Evolutionary conservation across 1,284 basidiomycete species (phyloP).

Genomic region (Tremellales sp.): DNA sequence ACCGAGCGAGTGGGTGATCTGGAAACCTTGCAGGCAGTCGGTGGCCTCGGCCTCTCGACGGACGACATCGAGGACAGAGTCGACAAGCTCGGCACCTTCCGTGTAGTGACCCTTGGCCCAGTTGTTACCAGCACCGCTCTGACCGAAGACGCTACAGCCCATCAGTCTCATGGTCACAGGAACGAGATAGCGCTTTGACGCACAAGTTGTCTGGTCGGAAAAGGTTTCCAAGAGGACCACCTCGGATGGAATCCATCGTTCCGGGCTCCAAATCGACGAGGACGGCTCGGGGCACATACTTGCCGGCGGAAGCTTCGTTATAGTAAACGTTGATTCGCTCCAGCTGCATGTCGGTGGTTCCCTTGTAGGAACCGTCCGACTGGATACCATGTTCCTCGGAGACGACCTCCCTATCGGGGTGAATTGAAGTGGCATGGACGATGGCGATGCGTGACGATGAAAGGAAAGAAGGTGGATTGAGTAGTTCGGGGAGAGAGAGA

Average conservation of each 20-base stretch:
- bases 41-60: conserved; percentile 58
- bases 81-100: conserved; percentile 61
- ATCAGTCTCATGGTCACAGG: background rate
- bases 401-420: conserved; percentile 53
- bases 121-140: conserved; percentile 53
- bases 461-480: background rate
- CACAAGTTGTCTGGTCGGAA: conserved; percentile 59
- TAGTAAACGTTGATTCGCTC: conserved; percentile 97
- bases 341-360: conserved; percentile 90
- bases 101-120: conserved; percentile 63
- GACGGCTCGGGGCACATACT: conserved; percentile 95
- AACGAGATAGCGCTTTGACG: background rate
- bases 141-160: conserved; percentile 51
- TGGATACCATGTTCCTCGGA: conserved; percentile 97
- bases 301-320: conserved; percentile 79
- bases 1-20: conserved; percentile 60
- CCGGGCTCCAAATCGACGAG: conserved; percentile 93
- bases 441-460: background rate
- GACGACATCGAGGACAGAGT: conserved; percentile 58
- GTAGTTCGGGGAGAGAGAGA: background rate
- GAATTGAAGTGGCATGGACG: conserved; percentile 7
- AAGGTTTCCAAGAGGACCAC: conserved; percentile 54
- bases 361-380: conserved; percentile 85
- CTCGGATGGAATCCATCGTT: conserved; percentile 91
- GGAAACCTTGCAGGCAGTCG: conserved; percentile 59